These are phyloP conservation scores for Phoenix dactylifera DNA, from an alignment of 176 grass and related monocot species.

Conservation along the genomic window DNA sequence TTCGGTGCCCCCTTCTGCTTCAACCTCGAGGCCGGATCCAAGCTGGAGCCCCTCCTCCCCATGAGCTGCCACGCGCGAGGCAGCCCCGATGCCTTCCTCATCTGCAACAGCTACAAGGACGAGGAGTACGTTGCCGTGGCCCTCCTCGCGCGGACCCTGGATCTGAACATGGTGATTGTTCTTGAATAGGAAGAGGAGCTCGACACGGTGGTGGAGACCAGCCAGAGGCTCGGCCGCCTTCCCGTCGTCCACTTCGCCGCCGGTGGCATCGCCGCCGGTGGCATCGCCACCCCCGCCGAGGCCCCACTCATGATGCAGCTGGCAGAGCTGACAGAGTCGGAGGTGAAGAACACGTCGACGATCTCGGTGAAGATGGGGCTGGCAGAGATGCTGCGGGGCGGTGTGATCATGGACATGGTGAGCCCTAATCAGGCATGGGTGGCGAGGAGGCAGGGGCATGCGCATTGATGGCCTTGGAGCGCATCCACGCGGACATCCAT, in stretches of 20 bases:
- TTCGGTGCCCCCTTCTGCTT: too few species aligned
- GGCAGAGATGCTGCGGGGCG: constrained; percentile 11
- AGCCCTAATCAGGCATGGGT: constrained; percentile 2
- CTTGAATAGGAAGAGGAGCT: constrained; percentile 7
- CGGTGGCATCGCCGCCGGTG: too few species aligned
- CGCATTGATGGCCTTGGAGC: constrained; percentile 13
- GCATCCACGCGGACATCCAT: background rate
- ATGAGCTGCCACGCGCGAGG: constrained; percentile 62
- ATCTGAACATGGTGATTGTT: constrained; percentile 70
- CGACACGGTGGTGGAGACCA: constrained; percentile 6
- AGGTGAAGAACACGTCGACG: constrained; percentile 8
- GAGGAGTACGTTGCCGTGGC: constrained; percentile 71
- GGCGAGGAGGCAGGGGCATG: constrained; percentile 5
- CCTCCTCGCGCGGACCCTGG: constrained; percentile 62
- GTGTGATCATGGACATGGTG: constrained; percentile 9
- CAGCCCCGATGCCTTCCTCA: constrained; percentile 59
- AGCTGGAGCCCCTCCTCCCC: too few species aligned
- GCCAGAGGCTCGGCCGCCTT: constrained; percentile 30
- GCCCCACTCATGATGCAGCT: too few species aligned
- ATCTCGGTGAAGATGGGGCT: constrained; percentile 13
- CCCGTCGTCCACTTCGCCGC: too few species aligned
- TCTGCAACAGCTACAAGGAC: constrained; percentile 98
- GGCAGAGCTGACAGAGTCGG: constrained; percentile 3
- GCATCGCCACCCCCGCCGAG: too few species aligned
- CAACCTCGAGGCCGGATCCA: too few species aligned